Percentiles rank a stretch among this genome's conserved stretches.
Conservation (phyloP, 2,329 filamentous ascomycete species). For the Botrytis squamosa region DNA sequence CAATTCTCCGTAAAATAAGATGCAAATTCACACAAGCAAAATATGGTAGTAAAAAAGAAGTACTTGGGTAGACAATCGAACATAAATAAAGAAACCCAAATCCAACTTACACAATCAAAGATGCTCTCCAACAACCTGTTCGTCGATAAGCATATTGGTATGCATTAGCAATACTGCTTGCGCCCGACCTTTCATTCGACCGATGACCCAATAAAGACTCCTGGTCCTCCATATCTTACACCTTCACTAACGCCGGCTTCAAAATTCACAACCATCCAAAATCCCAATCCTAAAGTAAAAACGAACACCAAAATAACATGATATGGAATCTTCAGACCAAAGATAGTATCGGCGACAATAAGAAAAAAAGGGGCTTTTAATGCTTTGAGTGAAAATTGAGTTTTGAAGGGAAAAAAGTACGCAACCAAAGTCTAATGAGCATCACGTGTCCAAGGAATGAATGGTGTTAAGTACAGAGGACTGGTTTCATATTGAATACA, state of each 20-base stretch:
- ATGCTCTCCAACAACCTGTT: not conserved
- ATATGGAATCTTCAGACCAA: not conserved
- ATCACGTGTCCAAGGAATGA: not conserved
- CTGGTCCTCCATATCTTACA: conserved; percentile 19
- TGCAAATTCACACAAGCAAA: not conserved
- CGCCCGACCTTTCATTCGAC: conserved; percentile 6
- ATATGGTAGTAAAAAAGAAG: not conserved
- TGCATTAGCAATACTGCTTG: conserved; percentile 3
- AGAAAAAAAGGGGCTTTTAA: not conserved
- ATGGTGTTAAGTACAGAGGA: not conserved
- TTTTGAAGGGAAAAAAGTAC: not conserved
- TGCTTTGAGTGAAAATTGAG: not conserved
- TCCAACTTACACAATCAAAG: conserved; percentile 12
- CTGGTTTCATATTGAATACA: not conserved
- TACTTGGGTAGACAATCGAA: not conserved
- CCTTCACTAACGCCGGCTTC: not conserved
- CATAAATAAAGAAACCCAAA: not conserved
- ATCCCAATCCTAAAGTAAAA: not conserved
- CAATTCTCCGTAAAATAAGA: no score
- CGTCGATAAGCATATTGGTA: conserved; percentile 12
- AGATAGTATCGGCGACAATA: no score
- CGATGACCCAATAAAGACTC: conserved; percentile 16
- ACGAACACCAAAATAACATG: not conserved
- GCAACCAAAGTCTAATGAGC: not conserved
- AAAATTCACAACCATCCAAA: not conserved